Percentiles rank a stretch among this genome's conserved stretches.
These are phyloP conservation scores for Ceratocystiopsis minuta DNA, from an alignment of 2,329 filamentous ascomycete species.

Conservation along the genomic window DNA sequence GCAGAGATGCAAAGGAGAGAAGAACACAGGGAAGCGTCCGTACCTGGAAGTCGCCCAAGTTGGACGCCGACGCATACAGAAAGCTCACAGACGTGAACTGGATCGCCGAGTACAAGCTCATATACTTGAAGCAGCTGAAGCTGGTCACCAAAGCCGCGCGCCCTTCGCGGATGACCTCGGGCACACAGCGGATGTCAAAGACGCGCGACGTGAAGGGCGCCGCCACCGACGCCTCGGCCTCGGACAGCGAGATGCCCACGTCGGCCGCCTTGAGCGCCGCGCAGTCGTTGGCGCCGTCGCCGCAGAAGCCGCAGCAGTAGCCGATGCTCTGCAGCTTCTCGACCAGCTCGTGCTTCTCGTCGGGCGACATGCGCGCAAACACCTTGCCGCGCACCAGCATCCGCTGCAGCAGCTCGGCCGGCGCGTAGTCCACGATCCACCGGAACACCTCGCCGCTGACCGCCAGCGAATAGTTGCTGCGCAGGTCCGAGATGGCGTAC, in stretches of 20 bases:
- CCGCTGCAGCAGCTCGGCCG: constrained; percentile 61
- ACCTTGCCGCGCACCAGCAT: constrained; percentile 87
- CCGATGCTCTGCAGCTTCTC: constrained; percentile 94
- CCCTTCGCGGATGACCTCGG: constrained; percentile 84
- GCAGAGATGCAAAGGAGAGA: constrained; percentile 2
- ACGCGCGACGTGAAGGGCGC: constrained; percentile 90
- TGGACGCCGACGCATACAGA: constrained; percentile 81
- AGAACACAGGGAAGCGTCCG: not conserved
- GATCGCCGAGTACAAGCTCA: constrained; percentile 98
- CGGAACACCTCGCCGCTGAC: constrained; percentile 88
- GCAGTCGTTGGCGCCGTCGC: constrained; percentile 94
- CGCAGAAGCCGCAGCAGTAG: constrained; percentile 91
- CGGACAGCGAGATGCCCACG: constrained; percentile 89
- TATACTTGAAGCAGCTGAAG: constrained; percentile 99
- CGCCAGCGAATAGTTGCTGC: constrained; percentile 66
- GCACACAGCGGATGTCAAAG: constrained; percentile 92
- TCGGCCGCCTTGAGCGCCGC: constrained; percentile 93
- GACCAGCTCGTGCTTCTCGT: constrained; percentile 94
- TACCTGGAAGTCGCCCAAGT: constrained; percentile 86
- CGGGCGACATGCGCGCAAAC: constrained; percentile 95
- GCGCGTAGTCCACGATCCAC: constrained; percentile 86
- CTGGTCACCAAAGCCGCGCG: constrained; percentile 91
- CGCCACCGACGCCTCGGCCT: constrained; percentile 95
- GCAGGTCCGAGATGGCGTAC: constrained; percentile 63
- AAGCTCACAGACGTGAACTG: constrained; percentile 97